A percentile compares a stretch with the other conserved stretches of the same genome.
Conservation (phyloP, 805 yeast species). For the Candida broadrunensis region DNA sequence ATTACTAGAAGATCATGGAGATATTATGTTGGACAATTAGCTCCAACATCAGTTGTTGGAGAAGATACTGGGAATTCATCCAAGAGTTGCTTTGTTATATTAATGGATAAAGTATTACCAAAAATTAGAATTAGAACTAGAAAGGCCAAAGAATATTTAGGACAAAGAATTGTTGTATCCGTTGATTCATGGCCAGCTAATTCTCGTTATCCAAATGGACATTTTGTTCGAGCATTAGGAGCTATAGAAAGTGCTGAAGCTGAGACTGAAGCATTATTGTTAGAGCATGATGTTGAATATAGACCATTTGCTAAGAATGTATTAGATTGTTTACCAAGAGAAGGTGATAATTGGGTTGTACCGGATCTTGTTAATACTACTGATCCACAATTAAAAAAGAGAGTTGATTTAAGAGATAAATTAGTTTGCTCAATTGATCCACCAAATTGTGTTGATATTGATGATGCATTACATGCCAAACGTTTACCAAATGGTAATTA, state of each 20-base stretch:
- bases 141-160: conserved; percentile 76
- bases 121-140: conserved; percentile 84
- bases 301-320: conserved; percentile 93
- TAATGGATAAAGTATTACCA: conserved; percentile 89
- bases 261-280: conserved; percentile 88
- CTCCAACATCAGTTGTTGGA: conserved; percentile 63
- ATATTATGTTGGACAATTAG: conserved; percentile 90
- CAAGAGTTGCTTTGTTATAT: conserved; percentile 75
- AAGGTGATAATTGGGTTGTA: conserved; percentile 91
- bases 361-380: conserved; percentile 59
- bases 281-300: conserved; percentile 96
- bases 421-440: conserved; percentile 96
- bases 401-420: conserved; percentile 85
- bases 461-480: conserved; percentile 89
- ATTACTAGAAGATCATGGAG: conserved; percentile 91
- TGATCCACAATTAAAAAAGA: conserved; percentile 53
- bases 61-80: conserved; percentile 62
- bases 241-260: conserved; percentile 89
- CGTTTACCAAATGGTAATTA: conserved; percentile 85
- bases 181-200: conserved; percentile 89
- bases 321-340: conserved; percentile 85
- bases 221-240: conserved; percentile 86
- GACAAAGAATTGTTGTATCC: conserved; percentile 87
- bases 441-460: conserved; percentile 97
- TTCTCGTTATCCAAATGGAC: conserved; percentile 90